Evolutionary conservation across 75 land plant genomes (phyloP).

Genomic region (Sequoiadendron giganteum): DNA sequence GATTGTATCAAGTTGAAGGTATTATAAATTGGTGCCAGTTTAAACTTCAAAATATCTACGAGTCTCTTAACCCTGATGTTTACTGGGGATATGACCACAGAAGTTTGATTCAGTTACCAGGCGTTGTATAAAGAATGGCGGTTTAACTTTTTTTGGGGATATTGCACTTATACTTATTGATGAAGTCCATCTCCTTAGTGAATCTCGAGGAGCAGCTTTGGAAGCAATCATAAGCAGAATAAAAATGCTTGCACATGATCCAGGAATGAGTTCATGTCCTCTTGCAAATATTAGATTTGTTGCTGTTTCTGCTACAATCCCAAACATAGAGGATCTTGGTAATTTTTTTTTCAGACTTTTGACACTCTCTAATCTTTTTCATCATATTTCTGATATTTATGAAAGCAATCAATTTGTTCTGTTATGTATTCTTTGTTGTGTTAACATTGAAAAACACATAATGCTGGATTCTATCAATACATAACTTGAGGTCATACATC

Average conservation of each 20-base stretch:
- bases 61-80: neutral
- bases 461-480: neutral
- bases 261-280: constrained; percentile 62
- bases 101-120: constrained; percentile 94
- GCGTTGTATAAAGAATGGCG: constrained; percentile 73
- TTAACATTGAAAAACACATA: neutral
- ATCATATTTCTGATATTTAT: neutral
- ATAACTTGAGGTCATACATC: neutral
- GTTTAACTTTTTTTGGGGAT: constrained; percentile 88
- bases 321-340: constrained; percentile 94
- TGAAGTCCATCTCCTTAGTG: constrained; percentile 95
- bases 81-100: constrained; percentile 25
- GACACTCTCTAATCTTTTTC: neutral
- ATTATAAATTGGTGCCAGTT: neutral
- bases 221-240: constrained; percentile 93
- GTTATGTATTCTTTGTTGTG: neutral
- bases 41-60: neutral
- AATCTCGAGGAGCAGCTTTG: constrained; percentile 91
- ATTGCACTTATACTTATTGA: constrained; percentile 91
- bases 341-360: constrained; percentile 4
- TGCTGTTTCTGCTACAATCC: constrained; percentile 97
- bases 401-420: neutral
- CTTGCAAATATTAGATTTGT: constrained; percentile 74
- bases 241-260: constrained; percentile 79
- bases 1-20: neutral